Base-by-base conservation (phyloP, 2,329 filamentous ascomycete genomes). In the Capronia epimyces region DNA sequence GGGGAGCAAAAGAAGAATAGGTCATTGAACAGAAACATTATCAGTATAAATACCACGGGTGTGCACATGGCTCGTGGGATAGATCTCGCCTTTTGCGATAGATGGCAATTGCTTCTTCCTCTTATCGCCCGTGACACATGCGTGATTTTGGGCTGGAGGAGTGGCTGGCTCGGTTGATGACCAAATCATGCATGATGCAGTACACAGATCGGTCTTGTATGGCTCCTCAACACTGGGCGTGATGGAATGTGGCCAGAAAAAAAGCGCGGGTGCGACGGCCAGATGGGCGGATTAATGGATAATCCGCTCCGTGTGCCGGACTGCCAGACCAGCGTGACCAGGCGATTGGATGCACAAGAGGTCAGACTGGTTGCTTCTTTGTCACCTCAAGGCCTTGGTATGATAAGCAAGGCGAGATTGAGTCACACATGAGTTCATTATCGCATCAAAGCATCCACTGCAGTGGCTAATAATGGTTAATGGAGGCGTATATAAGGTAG, bases 1-100 rank as follows among this genome's bases (percentile, higher is more conserved):
- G 73, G 43, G 73, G 73, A 61, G 71, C 73, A 48, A 75, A 75
- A 67, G 73, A 75, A 59, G 73, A 75, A 61, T 75, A 73, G 63
- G 56, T 13, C 15, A 25, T 18, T 9, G 24, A 8, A 9, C 32
- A 46, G 18, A 24, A 40, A n/a, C 36, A 39, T 39, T 3, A 4
- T 12, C 20, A 39, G 5, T 13, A 37, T 18, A 21, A 27, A 15
- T 16, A 21, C 40, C 34, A 18, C 22, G 24, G 15, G 41, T 42
- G 22, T 25, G 15, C 27, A 22, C 6, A 41, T 42, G 34, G 21
- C n/a, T 27, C 21, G 36, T 16, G 31, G 22, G 41, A 46, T 46
- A 52, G 43, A 52, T 46, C 43, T 43, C 37, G 25, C 16, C n/a
- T 7, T n/a, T 32, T 6, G 29, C 13, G 3, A 32, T 32, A 32